Evolutionary conservation across 805 yeast genomes (phyloP).

Genomic region (Hanseniaspora clermontiae): DNA sequence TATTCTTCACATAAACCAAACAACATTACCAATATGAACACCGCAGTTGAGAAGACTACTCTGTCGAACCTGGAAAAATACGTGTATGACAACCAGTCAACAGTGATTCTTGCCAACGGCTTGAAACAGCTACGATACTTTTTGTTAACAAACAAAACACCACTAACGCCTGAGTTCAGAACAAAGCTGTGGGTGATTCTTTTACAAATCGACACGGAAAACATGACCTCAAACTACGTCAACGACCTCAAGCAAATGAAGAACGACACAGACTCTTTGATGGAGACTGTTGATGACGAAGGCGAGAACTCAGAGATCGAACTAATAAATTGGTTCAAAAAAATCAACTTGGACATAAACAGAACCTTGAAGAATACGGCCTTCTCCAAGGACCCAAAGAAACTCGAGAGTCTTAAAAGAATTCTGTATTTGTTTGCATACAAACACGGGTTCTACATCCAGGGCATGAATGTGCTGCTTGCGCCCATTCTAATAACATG

Average conservation of each 20-base stretch:
- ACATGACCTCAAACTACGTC: constrained; percentile 4
- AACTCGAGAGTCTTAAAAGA: constrained; percentile 1
- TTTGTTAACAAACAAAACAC: constrained; percentile 1
- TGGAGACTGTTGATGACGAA: not conserved
- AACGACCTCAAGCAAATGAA: constrained; percentile 2
- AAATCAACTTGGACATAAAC: constrained; percentile 3
- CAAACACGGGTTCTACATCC: constrained; percentile 46
- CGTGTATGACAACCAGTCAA: constrained; percentile 9
- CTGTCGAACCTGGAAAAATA: not conserved
- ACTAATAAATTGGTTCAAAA: constrained; percentile 1
- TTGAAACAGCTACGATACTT: constrained; percentile 8
- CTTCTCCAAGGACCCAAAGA: not conserved
- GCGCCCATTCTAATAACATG: constrained; percentile 75
- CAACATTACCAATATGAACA: not conserved
- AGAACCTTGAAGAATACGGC: constrained; percentile 9
- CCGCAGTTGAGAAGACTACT: not conserved
- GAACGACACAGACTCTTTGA: not conserved
- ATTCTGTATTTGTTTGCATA: constrained; percentile 8
- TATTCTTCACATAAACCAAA: not conserved
- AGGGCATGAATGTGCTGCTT: constrained; percentile 76
- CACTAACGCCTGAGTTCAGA: not conserved
- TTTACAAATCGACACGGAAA: not conserved
- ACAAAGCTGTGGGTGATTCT: constrained; percentile 5
- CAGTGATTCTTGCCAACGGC: constrained; percentile 9
- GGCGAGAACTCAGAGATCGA: not conserved